Base-by-base conservation (phyloP, 2,329 filamentous ascomycete genomes). In the Aureobasidium sp. region DNA sequence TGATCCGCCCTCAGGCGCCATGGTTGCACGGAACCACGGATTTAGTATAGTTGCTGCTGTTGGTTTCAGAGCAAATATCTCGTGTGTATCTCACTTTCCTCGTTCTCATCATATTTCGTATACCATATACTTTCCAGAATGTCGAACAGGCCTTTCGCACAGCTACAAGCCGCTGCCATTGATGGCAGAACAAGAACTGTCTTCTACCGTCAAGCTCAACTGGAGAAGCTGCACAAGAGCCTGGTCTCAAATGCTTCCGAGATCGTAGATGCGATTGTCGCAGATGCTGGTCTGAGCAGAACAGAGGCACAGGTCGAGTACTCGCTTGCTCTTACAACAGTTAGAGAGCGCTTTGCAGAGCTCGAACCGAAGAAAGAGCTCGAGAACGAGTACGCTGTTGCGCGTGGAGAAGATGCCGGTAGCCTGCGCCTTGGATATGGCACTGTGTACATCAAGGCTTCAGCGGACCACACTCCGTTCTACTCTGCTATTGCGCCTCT, bases 401-500 rank as follows among this genome's bases (percentile, higher is more conserved):
- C 74, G 5, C 73, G 72, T 25, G 75, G 75, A 15, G 72, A 73
- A 45, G 70, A 80, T 66, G 75, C 75, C 27, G 29, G 63, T 7
- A 65, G 71, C 4, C 65, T 70, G 55, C 71, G 72, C 61, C 66
- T 70, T 0, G 74, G 74, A 1, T 70, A 71, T 49, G 79, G 79
- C 2, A 71, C 79, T 58, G 75, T 79, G 1, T 80, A 80, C 48
- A 79, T 84, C 55, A 75, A 79, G 53, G 79, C 81, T 1, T 71
- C 73, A 11, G 70, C 64, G 7, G 47, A 52, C 29, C 78, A 84
- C 68, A 82, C 77, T 0, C 69, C 78, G 9, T 77, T 84, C 63
- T 82, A 77, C 64, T 80, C 77, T 0, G 66, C 76, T 1, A 65
- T 82, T 20, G 71, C 70, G 3, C 75, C 79, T 0, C 56, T 83